Conservation (phyloP, 2,329 filamentous ascomycete species). For the Xylariaceae sp. region DNA sequence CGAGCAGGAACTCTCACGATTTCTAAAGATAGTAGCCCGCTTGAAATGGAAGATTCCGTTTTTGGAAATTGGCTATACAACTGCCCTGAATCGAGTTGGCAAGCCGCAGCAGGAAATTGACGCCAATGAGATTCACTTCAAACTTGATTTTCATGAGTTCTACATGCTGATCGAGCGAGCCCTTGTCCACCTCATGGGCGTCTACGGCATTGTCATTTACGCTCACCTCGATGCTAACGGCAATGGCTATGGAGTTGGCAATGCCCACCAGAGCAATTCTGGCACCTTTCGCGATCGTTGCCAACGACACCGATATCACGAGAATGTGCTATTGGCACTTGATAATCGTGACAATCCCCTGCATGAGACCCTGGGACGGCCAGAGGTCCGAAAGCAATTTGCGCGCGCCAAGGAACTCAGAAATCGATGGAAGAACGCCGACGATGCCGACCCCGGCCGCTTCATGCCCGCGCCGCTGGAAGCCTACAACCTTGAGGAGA, state of each 20-base stretch:
- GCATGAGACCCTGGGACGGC: constrained; percentile 59
- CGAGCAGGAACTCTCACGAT: constrained; percentile 58
- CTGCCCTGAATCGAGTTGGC: constrained; percentile 52
- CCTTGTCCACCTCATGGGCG: constrained; percentile 69
- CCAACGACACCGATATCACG: constrained; percentile 67
- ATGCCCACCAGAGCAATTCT: background rate
- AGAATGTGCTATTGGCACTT: constrained; percentile 70
- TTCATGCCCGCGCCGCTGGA: constrained; percentile 52
- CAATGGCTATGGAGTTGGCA: constrained; percentile 15
- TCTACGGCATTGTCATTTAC: constrained; percentile 64
- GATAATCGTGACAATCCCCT: constrained; percentile 65
- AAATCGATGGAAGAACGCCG: constrained; percentile 75
- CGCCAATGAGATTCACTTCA: constrained; percentile 69
- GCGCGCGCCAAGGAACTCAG: constrained; percentile 72
- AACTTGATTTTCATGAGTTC: constrained; percentile 79
- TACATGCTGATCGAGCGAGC: constrained; percentile 76
- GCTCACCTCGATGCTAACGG: constrained; percentile 21
- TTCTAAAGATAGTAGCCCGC: constrained; percentile 65
- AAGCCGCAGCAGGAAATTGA: constrained; percentile 44
- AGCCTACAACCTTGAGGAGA: constrained; percentile 67
- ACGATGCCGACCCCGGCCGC: constrained; percentile 45
- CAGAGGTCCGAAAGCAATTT: constrained; percentile 64
- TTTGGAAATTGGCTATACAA: constrained; percentile 62
- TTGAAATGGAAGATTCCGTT: constrained; percentile 70
- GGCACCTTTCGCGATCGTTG: constrained; percentile 16